phyloP scores from a whole-genome alignment of 352 stramenopile species.

The Aphanomyces astaci region DNA sequence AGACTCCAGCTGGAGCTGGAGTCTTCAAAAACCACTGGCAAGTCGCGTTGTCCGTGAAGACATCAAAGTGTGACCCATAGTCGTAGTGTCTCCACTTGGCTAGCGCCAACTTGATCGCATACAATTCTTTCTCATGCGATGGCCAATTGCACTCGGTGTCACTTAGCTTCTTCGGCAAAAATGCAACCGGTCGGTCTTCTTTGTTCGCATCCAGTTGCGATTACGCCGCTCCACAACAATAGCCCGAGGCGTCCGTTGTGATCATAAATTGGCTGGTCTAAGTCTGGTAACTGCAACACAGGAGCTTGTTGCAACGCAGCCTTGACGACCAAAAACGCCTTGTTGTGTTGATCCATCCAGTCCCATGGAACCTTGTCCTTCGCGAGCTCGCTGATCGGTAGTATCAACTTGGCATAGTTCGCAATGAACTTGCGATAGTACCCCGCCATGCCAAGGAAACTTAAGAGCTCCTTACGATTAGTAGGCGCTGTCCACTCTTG shows the following conservation, averaged over 20 bases:
- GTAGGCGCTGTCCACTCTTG: no score
- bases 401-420: constrained; percentile 20
- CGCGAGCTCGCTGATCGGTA: constrained; percentile 22
- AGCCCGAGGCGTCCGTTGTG: constrained; percentile 29
- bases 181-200: constrained; percentile 27
- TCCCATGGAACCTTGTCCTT: constrained; percentile 23
- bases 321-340: not conserved
- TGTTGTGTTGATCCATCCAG: constrained; percentile 5
- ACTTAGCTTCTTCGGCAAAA: constrained; percentile 26
- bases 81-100: constrained; percentile 27
- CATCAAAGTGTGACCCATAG: constrained; percentile 19
- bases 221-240: constrained; percentile 20
- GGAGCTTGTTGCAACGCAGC: not conserved
- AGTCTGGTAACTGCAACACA: not conserved
- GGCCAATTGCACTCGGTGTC: constrained; percentile 19
- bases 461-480: constrained; percentile 22
- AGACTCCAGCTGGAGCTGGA: no score
- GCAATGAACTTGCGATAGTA: constrained; percentile 28
- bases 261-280: not conserved
- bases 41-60: constrained; percentile 27
- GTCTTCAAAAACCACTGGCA: constrained; percentile 26
- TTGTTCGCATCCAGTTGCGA: constrained; percentile 9
- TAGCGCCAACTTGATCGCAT: constrained; percentile 25
- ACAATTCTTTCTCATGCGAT: constrained; percentile 25
- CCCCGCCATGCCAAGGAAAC: constrained; percentile 27